A percentile compares a stretch with the other conserved stretches of the same genome.
phyloP scores from a whole-genome alignment of 2,329 filamentous ascomycete species.

The Alternaria brassicicola region DNA sequence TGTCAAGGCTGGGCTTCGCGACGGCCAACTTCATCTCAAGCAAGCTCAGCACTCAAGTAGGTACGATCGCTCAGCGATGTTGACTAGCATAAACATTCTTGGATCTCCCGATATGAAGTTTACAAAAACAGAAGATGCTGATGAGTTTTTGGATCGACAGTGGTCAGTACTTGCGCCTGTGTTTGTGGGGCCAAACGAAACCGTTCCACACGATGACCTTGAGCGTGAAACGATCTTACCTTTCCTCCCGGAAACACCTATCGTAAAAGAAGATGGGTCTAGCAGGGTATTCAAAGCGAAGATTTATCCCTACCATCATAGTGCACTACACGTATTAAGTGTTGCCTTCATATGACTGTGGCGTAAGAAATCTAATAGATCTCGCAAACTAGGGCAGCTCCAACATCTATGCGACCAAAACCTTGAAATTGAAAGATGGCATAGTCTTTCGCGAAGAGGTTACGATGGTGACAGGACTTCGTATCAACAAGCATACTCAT shows the following conservation, averaged over 20 bases:
- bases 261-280: not conserved
- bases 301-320: slow-evolving; percentile 2
- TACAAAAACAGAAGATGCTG: not conserved
- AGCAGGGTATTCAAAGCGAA: not conserved
- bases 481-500: not conserved
- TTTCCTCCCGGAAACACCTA: not conserved
- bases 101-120: not conserved
- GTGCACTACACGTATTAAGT: not conserved
- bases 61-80: not conserved
- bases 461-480: not conserved
- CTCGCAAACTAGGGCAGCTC: not conserved
- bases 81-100: not conserved
- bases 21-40: not conserved
- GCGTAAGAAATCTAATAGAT: not conserved
- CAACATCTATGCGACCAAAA: slow-evolving; percentile 1
- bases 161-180: not conserved
- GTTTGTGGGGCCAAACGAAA: not conserved
- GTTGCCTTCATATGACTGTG: not conserved
- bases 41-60: not conserved
- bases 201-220: not conserved
- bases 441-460: not conserved
- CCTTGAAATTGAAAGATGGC: not conserved
- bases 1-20: not conserved
- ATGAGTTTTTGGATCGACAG: not conserved
- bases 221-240: not conserved